phyloP scores from a whole-genome alignment of 305 asterid genomes.

The Fraxinus greggii region DNA sequence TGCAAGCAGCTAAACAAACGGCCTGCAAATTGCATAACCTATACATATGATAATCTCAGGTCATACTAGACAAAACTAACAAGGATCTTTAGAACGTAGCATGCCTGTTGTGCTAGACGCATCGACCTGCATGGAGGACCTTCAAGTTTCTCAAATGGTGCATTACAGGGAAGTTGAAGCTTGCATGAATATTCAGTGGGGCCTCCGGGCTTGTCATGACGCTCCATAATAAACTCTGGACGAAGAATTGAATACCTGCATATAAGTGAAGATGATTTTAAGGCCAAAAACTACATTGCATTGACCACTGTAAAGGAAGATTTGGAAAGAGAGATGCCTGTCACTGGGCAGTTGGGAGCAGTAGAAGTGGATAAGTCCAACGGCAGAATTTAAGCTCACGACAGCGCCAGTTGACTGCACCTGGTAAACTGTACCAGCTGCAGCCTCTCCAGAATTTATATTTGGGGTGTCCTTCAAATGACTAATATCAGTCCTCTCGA shows the following conservation, averaged over 20 bases:
- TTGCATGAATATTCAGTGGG: slow-evolving; percentile 89
- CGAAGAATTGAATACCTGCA: slow-evolving; percentile 93
- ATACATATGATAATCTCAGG: slow-evolving; percentile 24
- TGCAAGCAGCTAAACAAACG: slow-evolving; percentile 98
- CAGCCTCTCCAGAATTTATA: slow-evolving; percentile 55
- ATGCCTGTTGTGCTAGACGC: slow-evolving; percentile 98
- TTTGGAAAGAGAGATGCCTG: slow-evolving; percentile 52
- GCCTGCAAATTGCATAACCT: slow-evolving; percentile 52
- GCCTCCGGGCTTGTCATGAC: slow-evolving; percentile 74
- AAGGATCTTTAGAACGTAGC: slow-evolving; percentile 25
- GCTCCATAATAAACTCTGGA: slow-evolving; percentile 93
- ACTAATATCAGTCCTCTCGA: slow-evolving; percentile 97
- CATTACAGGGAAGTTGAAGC: slow-evolving; percentile 99
- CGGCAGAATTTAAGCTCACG: slow-evolving; percentile 99
- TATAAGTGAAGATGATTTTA: slow-evolving; percentile 19
- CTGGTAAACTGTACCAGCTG: slow-evolving; percentile 68
- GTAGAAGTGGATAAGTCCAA: slow-evolving; percentile 95
- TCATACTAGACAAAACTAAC: slow-evolving; percentile 14
- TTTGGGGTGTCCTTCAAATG: slow-evolving; percentile 71
- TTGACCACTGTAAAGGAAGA: slow-evolving; percentile 7
- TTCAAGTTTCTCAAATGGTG: slow-evolving; percentile 93
- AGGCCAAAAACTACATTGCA: slow-evolving; percentile 14
- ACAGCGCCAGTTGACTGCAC: slow-evolving; percentile 99
- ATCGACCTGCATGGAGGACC: slow-evolving; percentile 94
- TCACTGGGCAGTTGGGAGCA: slow-evolving; percentile 99